Base-by-base conservation (phyloP, 352 stramenopile genomes). In the Phytophthora syringae region DNA sequence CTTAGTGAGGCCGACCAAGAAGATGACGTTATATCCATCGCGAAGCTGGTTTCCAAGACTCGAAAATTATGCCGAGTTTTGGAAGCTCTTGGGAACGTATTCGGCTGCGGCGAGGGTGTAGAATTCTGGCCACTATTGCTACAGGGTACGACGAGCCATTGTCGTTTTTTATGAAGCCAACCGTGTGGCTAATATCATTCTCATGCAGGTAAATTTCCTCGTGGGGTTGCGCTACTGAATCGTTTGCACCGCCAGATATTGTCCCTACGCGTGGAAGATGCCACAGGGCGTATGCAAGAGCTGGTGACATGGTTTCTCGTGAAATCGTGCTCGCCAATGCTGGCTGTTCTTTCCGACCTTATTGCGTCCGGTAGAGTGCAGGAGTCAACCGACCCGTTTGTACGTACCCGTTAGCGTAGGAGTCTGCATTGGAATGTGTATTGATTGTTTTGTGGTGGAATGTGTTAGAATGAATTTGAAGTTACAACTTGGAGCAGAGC, bases 301-400 rank as follows among this genome's bases (percentile, higher is more conserved):
- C 32, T 93, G 16, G 51, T 78, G 9, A 72, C 42, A 20, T 92
- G 84, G 84, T 70, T 93, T 27, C 67, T 93, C 25, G 65, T 86
- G 1, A 84, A 83, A 47, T 63, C 77, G 18, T 76, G 70, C n/a
- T 67, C 60, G 15, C 80, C 84, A 27, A 80, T 88, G n/a, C 43
- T 93, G n/a, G 56, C 56, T 32, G 63, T 74, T 0, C 52, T 93
- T 28, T 83, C 84, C 5, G 68, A 75, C n/a, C 80, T 90, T 30
- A 62, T 88, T 9, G 60, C 74, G 1, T 71, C 55, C 6, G 84
- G 84, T 2, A 61, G 72, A 36, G 76, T 89, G 21, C 53, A 70
- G 10, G 56, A 89, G 36, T 34, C 64, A 16, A 77, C 72, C 24
- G 82, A 93, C 63, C 74, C 78, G 20, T 77, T 81, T 52, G 84